phyloP scores from a whole-genome alignment of 176 grass and related monocot species.

The Musa acuminata region DNA sequence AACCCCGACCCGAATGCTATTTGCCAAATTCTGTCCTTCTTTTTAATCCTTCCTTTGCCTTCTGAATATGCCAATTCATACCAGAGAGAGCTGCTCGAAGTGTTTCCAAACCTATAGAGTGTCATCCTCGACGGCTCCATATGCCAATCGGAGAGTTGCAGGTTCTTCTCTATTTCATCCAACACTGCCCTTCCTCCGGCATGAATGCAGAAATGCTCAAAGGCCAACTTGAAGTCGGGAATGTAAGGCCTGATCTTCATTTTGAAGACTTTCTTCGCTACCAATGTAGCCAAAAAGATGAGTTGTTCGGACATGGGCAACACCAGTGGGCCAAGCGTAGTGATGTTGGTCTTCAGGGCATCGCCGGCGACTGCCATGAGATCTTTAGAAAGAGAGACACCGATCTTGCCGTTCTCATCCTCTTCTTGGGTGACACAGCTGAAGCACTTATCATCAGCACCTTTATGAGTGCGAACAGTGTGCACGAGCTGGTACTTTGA shows the following conservation, averaged over 20 bases:
- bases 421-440: conserved; percentile 79
- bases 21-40: conserved; percentile 57
- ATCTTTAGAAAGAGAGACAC: conserved; percentile 82
- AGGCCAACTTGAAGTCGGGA: conserved; percentile 91
- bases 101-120: conserved; percentile 82
- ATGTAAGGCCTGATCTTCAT: conserved; percentile 95
- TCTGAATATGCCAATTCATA: conserved; percentile 86
- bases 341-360: conserved; percentile 95
- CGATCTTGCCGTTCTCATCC: conserved; percentile 37
- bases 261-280: conserved; percentile 50
- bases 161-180: conserved; percentile 75
- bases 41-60: conserved; percentile 68
- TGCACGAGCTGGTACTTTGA: conserved; percentile 81
- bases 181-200: conserved; percentile 73
- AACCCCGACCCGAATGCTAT: conserved; percentile 88
- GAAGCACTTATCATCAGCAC: conserved; percentile 70
- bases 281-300: conserved; percentile 48
- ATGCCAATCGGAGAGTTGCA: conserved; percentile 64
- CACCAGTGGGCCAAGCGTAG: conserved; percentile 70
- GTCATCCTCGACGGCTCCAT: conserved; percentile 92
- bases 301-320: conserved; percentile 73
- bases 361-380: conserved; percentile 89
- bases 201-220: conserved; percentile 94
- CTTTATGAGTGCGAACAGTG: conserved; percentile 76
- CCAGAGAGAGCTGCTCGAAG: conserved; percentile 81